Base-by-base conservation (phyloP, 2,329 filamentous ascomycete genomes). In the Bipolaris bicolor region DNA sequence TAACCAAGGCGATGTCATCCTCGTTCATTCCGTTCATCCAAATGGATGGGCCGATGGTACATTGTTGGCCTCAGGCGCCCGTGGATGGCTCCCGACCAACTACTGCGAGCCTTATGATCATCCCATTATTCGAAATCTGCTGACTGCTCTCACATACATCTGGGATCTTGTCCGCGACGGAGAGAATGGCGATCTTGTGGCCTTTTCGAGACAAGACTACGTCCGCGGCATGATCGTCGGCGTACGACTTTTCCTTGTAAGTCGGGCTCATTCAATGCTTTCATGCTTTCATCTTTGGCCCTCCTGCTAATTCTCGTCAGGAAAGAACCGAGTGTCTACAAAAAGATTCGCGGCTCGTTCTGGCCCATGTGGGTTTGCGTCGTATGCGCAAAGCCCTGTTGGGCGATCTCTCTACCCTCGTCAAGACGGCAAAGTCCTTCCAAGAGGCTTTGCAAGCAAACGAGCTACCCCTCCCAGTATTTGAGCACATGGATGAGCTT, bases 11-110 rank as follows among this genome's bases (percentile, higher is more conserved):
- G 95, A 99, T 71, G 86, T 99, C 47, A 89, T 99, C 52, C 80
- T 99, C 56, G 90, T 99, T 20, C 95, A 99, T 77, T 97, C 95
- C 3, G 91, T 98, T 65, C 95, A 99, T 77, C 95, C 92, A 59
- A 99, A 98, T 79, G 95, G 95, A 66, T 99, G 95, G 95, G 95
- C 95, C 31, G 95, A 99, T 76, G 95, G 95, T 49, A 99, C 95
- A 0, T 82, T 97, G 39, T 80, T 99, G 60, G 85, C 89, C 22
- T 91, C 92, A 2, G 94, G 94, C 24, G 90, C 90, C 49, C 86
- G 95, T 66, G 95, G 95, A 61, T 99, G 95, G 95, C 81, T 99
- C 58, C 95, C 95, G 2, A 99, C 95, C 7, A 99, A 99, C 77
- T 99, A 98, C 76, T 99, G 95, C 80, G 93, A 97, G 74, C 85